Percentiles rank a stretch among this genome's conserved stretches.
These are phyloP conservation scores for Purpureocillium takamizusanense DNA, from an alignment of 2,329 filamentous ascomycete genomes.

Conservation along the genomic window DNA sequence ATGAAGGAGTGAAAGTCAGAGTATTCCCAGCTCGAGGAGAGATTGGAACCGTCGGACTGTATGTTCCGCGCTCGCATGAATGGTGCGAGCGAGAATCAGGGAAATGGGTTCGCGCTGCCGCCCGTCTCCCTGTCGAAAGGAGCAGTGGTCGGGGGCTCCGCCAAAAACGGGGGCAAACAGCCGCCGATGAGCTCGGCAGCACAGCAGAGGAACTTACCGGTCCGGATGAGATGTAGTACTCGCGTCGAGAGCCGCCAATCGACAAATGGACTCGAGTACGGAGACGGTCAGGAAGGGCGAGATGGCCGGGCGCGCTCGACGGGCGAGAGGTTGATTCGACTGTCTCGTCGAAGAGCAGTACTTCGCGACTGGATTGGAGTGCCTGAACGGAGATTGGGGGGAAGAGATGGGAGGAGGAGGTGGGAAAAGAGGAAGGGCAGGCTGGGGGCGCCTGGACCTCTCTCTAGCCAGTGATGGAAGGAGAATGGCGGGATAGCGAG, in stretches of 20 bases:
- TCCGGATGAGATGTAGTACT: too few relatives aligned
- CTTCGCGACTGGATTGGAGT: background rate
- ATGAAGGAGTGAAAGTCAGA: too few relatives aligned
- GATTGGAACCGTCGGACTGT: too few relatives aligned
- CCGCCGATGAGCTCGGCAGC: too few relatives aligned
- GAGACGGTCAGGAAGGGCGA: background rate
- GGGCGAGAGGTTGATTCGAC: background rate
- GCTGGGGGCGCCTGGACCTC: background rate
- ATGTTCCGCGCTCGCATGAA: background rate
- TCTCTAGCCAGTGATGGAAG: too few relatives aligned
- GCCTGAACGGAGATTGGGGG: background rate
- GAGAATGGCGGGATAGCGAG: background rate
- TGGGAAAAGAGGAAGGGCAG: conserved; percentile 5
- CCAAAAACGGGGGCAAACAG: background rate
- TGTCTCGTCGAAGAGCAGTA: background rate
- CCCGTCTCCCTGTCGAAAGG: background rate
- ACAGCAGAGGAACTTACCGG: too few relatives aligned
- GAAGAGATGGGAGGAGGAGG: conserved; percentile 2
- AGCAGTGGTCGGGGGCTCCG: background rate
- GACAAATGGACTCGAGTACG: background rate
- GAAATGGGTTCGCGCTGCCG: conserved; percentile 1
- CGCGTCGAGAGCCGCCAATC: background rate
- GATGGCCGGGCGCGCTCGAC: background rate
- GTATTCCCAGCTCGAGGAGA: too few relatives aligned
- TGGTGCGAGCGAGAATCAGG: background rate